These are phyloP conservation scores for Jatropha curcas DNA, from an alignment of 345 rosid species.

Conservation along the genomic window DNA sequence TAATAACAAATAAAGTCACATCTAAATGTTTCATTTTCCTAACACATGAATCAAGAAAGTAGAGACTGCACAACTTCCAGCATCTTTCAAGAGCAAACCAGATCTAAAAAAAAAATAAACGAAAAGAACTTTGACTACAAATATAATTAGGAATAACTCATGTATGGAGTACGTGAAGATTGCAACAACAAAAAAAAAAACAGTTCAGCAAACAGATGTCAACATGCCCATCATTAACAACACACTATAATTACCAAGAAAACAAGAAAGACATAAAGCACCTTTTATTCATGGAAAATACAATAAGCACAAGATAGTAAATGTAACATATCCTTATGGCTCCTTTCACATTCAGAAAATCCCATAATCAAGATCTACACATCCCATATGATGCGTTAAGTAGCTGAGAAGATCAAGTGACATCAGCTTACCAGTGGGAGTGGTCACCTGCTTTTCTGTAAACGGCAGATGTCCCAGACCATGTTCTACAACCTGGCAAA, in stretches of 20 bases:
- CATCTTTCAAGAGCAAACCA: not conserved
- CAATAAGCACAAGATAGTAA: not conserved
- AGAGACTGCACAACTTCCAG: not conserved
- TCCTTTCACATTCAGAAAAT: not conserved
- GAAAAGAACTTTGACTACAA: too few relatives aligned
- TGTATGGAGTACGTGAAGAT: too few relatives aligned
- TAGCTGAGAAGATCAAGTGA: conserved; percentile 2
- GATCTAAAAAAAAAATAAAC: not conserved
- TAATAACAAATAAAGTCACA: too few relatives aligned
- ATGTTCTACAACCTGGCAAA: conserved; percentile 88
- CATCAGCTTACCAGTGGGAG: conserved; percentile 84
- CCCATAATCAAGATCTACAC: not conserved
- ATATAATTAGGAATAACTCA: too few relatives aligned
- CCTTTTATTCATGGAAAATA: not conserved
- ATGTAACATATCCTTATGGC: not conserved
- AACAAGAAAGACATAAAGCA: not conserved
- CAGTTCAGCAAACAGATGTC: not conserved
- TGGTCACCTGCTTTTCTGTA: conserved; percentile 92
- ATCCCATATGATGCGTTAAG: not conserved
- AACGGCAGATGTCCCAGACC: conserved; percentile 98
- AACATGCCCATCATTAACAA: not conserved
- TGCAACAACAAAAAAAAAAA: not conserved
- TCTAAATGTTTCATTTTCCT: not conserved
- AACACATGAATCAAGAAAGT: not conserved
- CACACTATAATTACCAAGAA: not conserved